Conservation (phyloP, 371 early-diverging fungal genomes). For the Thermomucor indicae-seudaticae region DNA sequence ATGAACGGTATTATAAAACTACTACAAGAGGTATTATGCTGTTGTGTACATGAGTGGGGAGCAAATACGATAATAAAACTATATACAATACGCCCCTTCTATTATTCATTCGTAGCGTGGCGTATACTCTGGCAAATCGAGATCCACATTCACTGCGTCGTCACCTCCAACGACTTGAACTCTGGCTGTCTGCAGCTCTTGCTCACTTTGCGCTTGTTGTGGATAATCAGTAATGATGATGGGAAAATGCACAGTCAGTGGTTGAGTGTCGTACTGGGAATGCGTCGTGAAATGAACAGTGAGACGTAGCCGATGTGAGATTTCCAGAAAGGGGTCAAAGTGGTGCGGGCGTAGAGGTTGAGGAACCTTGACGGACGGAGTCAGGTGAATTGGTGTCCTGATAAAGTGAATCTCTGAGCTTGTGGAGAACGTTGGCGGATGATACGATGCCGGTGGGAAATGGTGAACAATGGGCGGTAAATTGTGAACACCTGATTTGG, state of each 20-base stretch:
- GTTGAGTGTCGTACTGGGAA: constrained; percentile 8
- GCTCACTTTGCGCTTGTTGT: no score
- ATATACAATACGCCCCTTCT: background rate
- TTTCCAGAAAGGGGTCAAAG: constrained; percentile 39
- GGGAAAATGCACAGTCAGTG: constrained; percentile 29
- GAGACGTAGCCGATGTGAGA: constrained; percentile 28
- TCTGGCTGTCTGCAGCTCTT: no score
- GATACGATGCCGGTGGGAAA: constrained; percentile 31
- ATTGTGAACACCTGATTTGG: constrained; percentile 32
- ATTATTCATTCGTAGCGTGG: constrained; percentile 23
- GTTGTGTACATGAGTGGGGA: no score
- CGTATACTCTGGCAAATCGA: constrained; percentile 47
- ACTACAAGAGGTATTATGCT: no score
- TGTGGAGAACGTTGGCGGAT: constrained; percentile 29
- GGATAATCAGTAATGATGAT: constrained; percentile 45
- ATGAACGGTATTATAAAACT: no score
- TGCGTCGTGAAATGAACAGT: constrained; percentile 25
- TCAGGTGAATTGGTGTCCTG: constrained; percentile 25
- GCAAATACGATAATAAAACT: no score
- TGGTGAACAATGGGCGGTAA: constrained; percentile 29
- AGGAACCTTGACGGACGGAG: constrained; percentile 7
- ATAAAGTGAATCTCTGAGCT: constrained; percentile 41
- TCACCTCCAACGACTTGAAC: constrained; percentile 22
- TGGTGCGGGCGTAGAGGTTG: constrained; percentile 30
- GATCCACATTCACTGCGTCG: constrained; percentile 36